Base-by-base conservation (phyloP, 2,329 filamentous ascomycete genomes). In the Ascochyta viciae-villosae region DNA sequence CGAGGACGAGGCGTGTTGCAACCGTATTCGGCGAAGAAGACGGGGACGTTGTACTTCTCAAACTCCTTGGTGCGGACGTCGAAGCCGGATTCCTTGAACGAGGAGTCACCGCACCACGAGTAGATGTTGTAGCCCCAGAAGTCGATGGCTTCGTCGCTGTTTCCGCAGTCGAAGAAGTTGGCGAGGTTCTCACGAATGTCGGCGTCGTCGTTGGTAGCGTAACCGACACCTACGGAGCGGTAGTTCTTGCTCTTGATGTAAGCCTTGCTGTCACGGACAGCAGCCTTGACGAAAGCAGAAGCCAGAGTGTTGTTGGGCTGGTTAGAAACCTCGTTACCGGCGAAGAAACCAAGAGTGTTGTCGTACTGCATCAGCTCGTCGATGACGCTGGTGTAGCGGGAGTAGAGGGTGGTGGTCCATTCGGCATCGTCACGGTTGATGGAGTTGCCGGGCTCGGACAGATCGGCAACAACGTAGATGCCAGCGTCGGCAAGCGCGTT, bases 101-200 rank as follows among this genome's bases (percentile, higher is more conserved):
- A 86, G 72, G 91, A 96, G 67, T 93, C 77, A 66, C 94, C 95
- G 76, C 95, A 99, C 95, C 95, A 99, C 49, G 93, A 96, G 85
- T 99, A 99, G 81, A 98, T 96, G 84, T 99, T 99, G 89, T 98
- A 98, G 57, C 95, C 95, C 91, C 93, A 99, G 83, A 96, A 98
- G 79, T 99, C 95, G 64, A 98, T 96, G 58, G 89, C 77, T 72
- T 79, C 78, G 8, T 82, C 80, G 31, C 48, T 16, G 57, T 82
- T 74, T 58, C 93, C 91, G 74, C 95, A 99, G 84, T 96, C 93
- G 82, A 99, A 97, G 85, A 96, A 99, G 74, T 92, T 81, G 66
- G 92, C 91, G 72, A 98, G 87, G 70, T 92, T 82, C 63, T 83
- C 83, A 76, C 95, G 91, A 68, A 96, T 96, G 22, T 86, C 83